Evolutionary conservation across 78 protist species (phyloP).

Genomic region (Dictyostelium brefeldianum): DNA sequence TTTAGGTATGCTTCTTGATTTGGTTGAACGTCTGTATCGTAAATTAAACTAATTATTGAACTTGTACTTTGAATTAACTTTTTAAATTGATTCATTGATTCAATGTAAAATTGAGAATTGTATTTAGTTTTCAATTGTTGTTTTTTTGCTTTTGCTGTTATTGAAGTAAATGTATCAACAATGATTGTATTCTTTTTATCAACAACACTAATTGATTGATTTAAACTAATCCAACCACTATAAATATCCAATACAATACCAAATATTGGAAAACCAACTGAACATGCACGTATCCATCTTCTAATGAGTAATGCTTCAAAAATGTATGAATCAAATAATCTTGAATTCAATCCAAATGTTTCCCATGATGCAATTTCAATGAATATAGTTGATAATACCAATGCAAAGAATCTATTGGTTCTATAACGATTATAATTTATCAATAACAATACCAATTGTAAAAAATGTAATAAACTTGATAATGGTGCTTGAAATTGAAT

Average conservation of each 20-base stretch:
- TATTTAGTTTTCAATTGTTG: neutral
- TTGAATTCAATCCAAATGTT: neutral
- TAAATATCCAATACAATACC: constrained; percentile 23
- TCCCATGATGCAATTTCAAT: constrained; percentile 12
- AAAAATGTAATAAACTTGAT: neutral
- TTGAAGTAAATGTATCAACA: neutral
- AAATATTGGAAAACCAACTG: constrained; percentile 1
- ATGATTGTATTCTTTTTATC: neutral
- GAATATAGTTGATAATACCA: constrained; percentile 23
- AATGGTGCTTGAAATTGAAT: constrained; percentile 27
- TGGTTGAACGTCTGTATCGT: constrained; percentile 57
- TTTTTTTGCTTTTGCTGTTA: neutral
- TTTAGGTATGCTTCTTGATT: constrained; percentile 42
- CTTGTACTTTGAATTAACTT: constrained; percentile 12
- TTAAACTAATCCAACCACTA: neutral
- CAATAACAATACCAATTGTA: constrained; percentile 17
- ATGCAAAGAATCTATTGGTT: constrained; percentile 15
- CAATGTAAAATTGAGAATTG: constrained; percentile 1
- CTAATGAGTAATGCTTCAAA: constrained; percentile 16
- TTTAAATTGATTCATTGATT: constrained; percentile 33
- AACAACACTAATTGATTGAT: neutral
- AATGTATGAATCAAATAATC: constrained; percentile 15
- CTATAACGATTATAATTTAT: neutral
- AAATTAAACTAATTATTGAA: constrained; percentile 28
- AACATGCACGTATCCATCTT: constrained; percentile 37